Base-by-base conservation (phyloP, 805 yeast genomes). In the Torulaspora gathmanii region DNA sequence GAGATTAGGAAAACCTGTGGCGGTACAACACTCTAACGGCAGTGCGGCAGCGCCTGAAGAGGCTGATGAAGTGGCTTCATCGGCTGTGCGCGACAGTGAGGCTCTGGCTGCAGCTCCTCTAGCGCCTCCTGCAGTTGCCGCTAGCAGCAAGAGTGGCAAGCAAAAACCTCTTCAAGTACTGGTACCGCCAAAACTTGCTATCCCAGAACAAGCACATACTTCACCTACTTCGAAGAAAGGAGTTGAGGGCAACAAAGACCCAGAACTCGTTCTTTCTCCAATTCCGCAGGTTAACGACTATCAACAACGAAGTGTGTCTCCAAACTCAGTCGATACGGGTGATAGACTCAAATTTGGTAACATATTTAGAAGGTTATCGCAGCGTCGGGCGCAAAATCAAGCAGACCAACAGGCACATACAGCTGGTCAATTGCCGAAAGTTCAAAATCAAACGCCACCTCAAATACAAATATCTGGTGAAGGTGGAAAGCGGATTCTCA, bases 191-290 rank as follows among this genome's bases (percentile, higher is more conserved):
- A 65, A 56, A 57, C 59, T 68, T 59, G 72, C 67, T 56, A 70
- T 51, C 65, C 79, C 69, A 59, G 82, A 70, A 64, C 71, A 61
- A 69, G 75, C 65, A 45, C 77, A 69, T 68, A 79, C 60, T 56
- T 78, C 67, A 61, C 75, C 71, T 59, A 77, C 58, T 2, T 51
- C 55, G 9, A 57, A 67, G 44, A 64, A 62, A 37, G 49, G 57
- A 10, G 40, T 58, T 12, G 67, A 60, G 9, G 45, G 45, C 5
- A 53, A 53, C 25, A 57, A 51, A 12, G 60, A 54, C 3, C 50
- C 58, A 28, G 60, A 60, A 35, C 49, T 44, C 37, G 62, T 57
- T 1, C 53, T 67, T 31, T 47, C 60, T 1, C 60, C 69, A 56
- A 64, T 40, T 65, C 77, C 56, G 54, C 52, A 67, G 12, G 37